Evolutionary conservation across 2,329 filamentous ascomycete species (phyloP), one percentile per base, ranked within the genome.

Genomic region (Diaporthe aspalathi): DNA sequence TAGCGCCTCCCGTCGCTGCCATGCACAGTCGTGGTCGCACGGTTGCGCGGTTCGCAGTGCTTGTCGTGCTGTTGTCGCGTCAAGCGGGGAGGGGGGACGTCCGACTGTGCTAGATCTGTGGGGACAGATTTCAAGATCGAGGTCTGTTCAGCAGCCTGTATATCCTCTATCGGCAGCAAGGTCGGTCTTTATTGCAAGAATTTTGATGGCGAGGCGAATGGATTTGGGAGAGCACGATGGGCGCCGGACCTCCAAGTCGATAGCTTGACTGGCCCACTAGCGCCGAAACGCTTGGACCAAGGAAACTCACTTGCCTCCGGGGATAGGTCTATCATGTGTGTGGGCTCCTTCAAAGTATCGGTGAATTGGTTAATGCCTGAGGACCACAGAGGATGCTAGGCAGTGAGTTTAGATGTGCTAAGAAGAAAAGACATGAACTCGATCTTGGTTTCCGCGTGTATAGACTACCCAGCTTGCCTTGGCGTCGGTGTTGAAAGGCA

Each of bases 1-100:
- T 32, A 52, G 71, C 71, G 65, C 50, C 71, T 54, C 22, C 49
- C 29, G 24, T 29, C 53, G 71, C 54, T 73, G 71, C 71, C 71
- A 73, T 73, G 43, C 63, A 71, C 68, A 38, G 63, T 60, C 24
- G 50, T 6, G 68, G 57, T 35, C 56, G 56, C 45, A 52, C 43
- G 24, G 35, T 62, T n/a, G n/a, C n/a, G n/a, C n/a, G n/a, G n/a
- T n/a, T n/a, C 24, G 63, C 38, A 24, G 38, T 45, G 38, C 43
- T 5, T 47, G 49, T 54, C 29, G 35, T 20, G 24, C 16, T 16
- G 29, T n/a, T 32, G 45, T 73, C 56, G 71, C 52, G 45, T 68
- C 56, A 65, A 38, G 54, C 66, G 29, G 22, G 27, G n/a, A 8
- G 4, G 35, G n/a, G n/a, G n/a, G n/a, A n/a, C n/a, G 20, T 22